Percentiles rank a stretch among this genome's conserved stretches.
These are phyloP conservation scores for Paecilomyces niveus DNA, from an alignment of 2,329 filamentous ascomycete genomes.

Conservation along the genomic window DNA sequence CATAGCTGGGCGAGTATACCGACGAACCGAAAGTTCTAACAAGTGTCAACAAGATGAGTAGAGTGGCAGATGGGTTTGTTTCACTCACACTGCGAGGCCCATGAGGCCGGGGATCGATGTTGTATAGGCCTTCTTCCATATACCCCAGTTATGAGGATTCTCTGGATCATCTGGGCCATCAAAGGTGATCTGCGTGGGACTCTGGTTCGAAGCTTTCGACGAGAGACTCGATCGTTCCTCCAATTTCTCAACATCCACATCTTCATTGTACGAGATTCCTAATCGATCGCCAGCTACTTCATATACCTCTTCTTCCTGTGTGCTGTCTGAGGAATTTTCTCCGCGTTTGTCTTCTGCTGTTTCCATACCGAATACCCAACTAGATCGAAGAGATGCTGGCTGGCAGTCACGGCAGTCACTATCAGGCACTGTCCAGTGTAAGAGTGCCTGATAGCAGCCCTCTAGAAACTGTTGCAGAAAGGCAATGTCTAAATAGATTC, in stretches of 20 bases:
- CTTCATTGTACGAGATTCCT: not conserved
- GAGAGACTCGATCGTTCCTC: not conserved
- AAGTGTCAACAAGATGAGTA: not conserved
- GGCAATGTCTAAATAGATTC: not conserved
- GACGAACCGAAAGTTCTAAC: constrained; percentile 19
- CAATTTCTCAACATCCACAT: not conserved
- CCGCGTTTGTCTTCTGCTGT: not conserved
- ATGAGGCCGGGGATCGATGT: not conserved
- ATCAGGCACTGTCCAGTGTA: no score
- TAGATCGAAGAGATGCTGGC: not conserved
- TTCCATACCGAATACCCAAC: not conserved
- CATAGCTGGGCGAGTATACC: constrained; percentile 32
- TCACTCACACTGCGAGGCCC: not conserved
- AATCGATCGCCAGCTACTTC: not conserved
- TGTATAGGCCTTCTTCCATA: not conserved
- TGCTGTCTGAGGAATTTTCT: not conserved
- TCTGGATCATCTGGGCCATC: not conserved
- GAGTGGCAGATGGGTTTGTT: not conserved
- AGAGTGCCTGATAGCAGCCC: not conserved
- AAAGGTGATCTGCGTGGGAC: not conserved
- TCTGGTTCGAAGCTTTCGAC: not conserved
- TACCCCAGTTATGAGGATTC: not conserved
- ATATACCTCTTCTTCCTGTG: not conserved
- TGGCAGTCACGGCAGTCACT: not conserved
- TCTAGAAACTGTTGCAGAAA: not conserved